These are phyloP conservation scores for Myxozyma udenii DNA, from an alignment of 805 yeast species.

Conservation along the genomic window DNA sequence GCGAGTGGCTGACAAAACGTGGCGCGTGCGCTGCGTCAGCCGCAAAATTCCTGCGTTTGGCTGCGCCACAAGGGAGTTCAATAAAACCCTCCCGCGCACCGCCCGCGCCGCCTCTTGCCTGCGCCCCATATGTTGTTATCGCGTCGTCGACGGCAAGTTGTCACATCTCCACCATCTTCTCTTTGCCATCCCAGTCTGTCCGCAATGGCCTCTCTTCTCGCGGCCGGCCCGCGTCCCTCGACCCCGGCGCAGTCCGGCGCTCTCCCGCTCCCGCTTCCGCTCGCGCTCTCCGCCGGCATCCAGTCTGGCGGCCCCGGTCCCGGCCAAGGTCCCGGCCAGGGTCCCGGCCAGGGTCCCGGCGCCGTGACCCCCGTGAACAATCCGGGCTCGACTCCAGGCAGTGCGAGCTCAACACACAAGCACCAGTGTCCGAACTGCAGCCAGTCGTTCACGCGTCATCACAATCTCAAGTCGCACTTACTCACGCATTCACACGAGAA, in stretches of 20 bases:
- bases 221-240: not conserved
- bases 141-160: too few relatives aligned
- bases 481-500: slow-evolving; percentile 63
- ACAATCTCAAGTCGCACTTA: slow-evolving; percentile 69
- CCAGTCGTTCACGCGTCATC: slow-evolving; percentile 66
- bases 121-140: too few relatives aligned
- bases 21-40: too few relatives aligned
- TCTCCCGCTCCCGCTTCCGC: not conserved
- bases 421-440: slow-evolving; percentile 54
- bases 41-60: too few relatives aligned
- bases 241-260: not conserved
- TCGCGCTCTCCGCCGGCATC: too few relatives aligned
- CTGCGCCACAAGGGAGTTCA: too few relatives aligned
- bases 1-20: too few relatives aligned
- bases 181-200: too few relatives aligned
- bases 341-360: not conserved
- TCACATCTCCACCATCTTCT: too few relatives aligned
- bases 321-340: not conserved
- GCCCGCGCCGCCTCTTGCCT: too few relatives aligned
- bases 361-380: not conserved
- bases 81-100: too few relatives aligned
- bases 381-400: not conserved
- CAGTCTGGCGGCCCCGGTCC: not conserved
- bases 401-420: not conserved
- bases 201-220: not conserved